Evolutionary conservation across 805 yeast species (phyloP), one percentile per base, ranked within the genome.

Genomic region (Spathaspora passalidarum): DNA sequence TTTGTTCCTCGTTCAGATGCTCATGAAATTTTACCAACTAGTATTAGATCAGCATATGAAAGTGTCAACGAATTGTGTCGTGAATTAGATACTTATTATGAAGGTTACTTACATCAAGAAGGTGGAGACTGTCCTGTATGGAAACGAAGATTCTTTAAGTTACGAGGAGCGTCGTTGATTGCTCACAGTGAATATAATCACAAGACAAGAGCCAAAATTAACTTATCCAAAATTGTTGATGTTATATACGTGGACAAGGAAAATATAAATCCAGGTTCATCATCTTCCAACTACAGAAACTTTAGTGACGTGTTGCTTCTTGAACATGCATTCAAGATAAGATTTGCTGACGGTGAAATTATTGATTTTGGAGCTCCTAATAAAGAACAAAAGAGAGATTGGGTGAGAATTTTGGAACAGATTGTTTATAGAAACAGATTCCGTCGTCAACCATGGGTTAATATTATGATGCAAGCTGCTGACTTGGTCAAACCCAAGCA

Each of bases 321-420:
- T 59, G 84, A 82, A 49, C 85, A 87, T 50, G 82, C 90, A 10
- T 88, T 91, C 73, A 84, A 84, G 57, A 65, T 91, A 41, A 68
- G 72, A 50, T 91, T 91, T 63, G 76, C 80, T 36, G 86, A 91
- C 59, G 91, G 88, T 4, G 97, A 91, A 63, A 70, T 79, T 3
- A 86, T 91, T 43, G 87, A 82, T 52, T 88, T 92, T 62, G 88
- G 87, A n/a, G 92, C 96, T 14, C 94, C 88, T 44, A 79, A 82
- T 38, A 73, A 69, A 39, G 70, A 62, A 14, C 85, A 81, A 40
- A 85, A 82, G 65, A 59, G 65, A 25, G 67, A 69, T 44, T 92
- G 97, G 98, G 76, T 85, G 43, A 55, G 63, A 3, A 62, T 74
- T 1, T 63, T 91, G 47, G 82, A 82, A 48, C 69, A 70, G 41